Evolutionary conservation across 495 filamentous ascomycete species (phyloP).

Genomic region (Penicillium canariense): DNA sequence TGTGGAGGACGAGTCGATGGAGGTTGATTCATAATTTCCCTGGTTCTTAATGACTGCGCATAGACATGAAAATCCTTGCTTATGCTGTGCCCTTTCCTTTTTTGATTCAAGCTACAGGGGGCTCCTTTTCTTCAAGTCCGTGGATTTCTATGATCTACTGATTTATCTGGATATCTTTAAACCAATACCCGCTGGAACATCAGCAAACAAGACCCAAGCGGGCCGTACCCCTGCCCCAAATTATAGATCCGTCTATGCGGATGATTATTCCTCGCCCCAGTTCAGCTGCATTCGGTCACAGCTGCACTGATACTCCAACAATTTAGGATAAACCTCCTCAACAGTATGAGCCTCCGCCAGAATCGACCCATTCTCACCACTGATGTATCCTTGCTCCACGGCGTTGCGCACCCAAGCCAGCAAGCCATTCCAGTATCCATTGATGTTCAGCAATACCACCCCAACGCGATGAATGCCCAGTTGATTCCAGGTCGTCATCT

Average conservation of each 20-base stretch:
- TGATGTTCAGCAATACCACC: slow-evolving; percentile 78
- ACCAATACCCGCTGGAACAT: not conserved
- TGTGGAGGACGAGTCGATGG: slow-evolving; percentile 69
- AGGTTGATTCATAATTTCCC: slow-evolving; percentile 68
- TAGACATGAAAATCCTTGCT: slow-evolving; percentile 40
- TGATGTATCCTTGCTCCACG: slow-evolving; percentile 74
- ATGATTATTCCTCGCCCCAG: slow-evolving; percentile 67
- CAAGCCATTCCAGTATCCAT: slow-evolving; percentile 89
- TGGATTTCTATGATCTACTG: not conserved
- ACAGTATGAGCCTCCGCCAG: slow-evolving; percentile 70
- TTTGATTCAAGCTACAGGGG: slow-evolving; percentile 3
- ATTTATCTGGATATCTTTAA: slow-evolving; percentile 7
- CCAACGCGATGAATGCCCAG: slow-evolving; percentile 85
- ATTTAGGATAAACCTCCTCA: slow-evolving; percentile 65
- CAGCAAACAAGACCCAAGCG: not conserved
- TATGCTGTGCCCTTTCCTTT: slow-evolving; percentile 19
- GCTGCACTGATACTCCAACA: slow-evolving; percentile 73
- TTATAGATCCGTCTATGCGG: not conserved
- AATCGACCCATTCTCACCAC: slow-evolving; percentile 64
- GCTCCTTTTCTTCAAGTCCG: slow-evolving; percentile 3
- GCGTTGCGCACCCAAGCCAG: slow-evolving; percentile 77
- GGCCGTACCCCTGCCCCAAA: not conserved
- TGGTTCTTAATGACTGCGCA: slow-evolving; percentile 28
- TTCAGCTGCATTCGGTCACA: slow-evolving; percentile 73
- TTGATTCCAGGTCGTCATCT: slow-evolving; percentile 97